Evolutionary conservation across 768 basidiomycete genomes (phyloP), one percentile per base, ranked within the genome.

Genomic region (Trametes elegans): DNA sequence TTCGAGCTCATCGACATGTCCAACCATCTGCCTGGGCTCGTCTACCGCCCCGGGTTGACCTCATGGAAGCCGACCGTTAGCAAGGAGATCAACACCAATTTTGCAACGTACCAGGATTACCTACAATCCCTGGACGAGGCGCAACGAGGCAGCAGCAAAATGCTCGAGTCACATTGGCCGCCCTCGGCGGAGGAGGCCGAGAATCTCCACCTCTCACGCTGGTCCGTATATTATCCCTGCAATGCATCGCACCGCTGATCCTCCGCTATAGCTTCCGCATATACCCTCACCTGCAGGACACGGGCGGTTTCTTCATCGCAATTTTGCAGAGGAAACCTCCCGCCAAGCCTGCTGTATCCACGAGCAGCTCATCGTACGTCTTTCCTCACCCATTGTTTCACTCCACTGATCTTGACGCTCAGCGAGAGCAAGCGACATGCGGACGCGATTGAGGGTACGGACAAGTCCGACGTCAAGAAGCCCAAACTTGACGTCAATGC

Each of bases 291-390:
- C 74, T 97, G 8, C 97, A 98, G 70, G 90, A 99, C 65, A 92
- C 94, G 0, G 97, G 97, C 3, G 97, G 94, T 0, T 99, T 99
- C 73, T 99, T 97, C 66, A 85, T 99, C n/a, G 93, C 93, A 10
- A 88, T 97, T 0, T 70, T 98, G 31, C 79, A 88, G 66, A 81
- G 78, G 64, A 80, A 73, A 49, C 55, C 61, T 28, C 53, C 60
- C 2, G 26, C 36, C 5, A 47, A 49, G 47, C 43, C 44, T 24
- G 40, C 51, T 32, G 42, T 40, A 8, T 29, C 31, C 26, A 11
- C 36, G n/a, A 27, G 39, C 16, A 7, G 48, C 3, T 36, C 42
- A 3, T 29, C 46, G 58, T 61, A 47, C 10, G 58, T 53, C 27
- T 6, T 7, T 43, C 16, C 36, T 0, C 32, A 5, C 21, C n/a